Evolutionary conservation across 2,329 filamentous ascomycete species (phyloP).

Genomic region (Paraphoma sp.): DNA sequence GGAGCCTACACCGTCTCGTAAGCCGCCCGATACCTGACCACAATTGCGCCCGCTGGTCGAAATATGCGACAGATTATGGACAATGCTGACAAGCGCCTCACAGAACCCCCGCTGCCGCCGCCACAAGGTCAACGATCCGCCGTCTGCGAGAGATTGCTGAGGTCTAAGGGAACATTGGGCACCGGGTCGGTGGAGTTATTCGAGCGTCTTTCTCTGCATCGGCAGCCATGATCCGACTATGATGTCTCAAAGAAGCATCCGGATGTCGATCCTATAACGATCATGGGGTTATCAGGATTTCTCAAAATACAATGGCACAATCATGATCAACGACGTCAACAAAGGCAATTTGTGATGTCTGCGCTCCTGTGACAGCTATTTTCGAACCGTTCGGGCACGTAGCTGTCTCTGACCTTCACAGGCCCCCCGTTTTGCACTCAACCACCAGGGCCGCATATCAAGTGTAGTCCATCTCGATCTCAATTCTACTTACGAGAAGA

Average conservation of each 20-base stretch:
- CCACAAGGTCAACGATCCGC: constrained; percentile 95
- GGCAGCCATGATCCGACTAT: constrained; percentile 37
- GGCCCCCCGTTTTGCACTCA: too few relatives aligned
- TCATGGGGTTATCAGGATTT: constrained; percentile 44
- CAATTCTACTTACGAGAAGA: too few relatives aligned
- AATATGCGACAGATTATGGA: constrained; percentile 2
- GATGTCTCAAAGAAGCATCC: constrained; percentile 38
- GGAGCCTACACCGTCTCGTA: constrained; percentile 97
- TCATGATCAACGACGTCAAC: constrained; percentile 29
- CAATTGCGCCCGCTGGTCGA: neutral
- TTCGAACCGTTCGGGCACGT: too few relatives aligned
- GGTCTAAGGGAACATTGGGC: constrained; percentile 67
- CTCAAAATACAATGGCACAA: constrained; percentile 46
- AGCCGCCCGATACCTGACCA: constrained; percentile 48
- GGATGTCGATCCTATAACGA: constrained; percentile 44
- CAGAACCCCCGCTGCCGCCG: constrained; percentile 90
- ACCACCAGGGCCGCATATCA: too few relatives aligned
- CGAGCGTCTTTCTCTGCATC: constrained; percentile 43
- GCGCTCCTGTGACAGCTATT: too few relatives aligned
- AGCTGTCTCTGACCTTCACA: too few relatives aligned
- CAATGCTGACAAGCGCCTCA: constrained; percentile 32
- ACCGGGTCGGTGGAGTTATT: constrained; percentile 44
- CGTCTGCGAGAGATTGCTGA: constrained; percentile 97
- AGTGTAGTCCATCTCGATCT: too few relatives aligned
- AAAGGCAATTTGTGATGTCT: neutral